Evolutionary conservation across 257 asterid species (phyloP).

Genomic region (Galeopsis tetrahit): DNA sequence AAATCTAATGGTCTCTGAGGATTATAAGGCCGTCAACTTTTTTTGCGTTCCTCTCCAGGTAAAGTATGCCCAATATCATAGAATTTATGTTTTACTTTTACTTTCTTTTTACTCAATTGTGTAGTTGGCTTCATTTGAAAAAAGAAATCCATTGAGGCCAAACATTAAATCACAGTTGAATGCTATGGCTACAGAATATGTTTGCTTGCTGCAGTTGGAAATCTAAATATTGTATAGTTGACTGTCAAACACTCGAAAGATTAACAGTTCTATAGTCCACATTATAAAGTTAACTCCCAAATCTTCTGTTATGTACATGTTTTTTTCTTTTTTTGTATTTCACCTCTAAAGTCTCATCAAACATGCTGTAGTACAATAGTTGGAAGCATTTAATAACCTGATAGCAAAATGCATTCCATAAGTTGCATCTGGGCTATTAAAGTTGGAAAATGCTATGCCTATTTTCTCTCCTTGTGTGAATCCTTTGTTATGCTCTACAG

Average conservation of each 20-base stretch:
- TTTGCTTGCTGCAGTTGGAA: neutral
- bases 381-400: neutral
- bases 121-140: constrained; percentile 22
- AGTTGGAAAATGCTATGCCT: neutral
- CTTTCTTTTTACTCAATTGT: constrained; percentile 2
- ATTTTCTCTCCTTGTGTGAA: neutral
- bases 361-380: neutral
- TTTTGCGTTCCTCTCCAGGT: constrained; percentile 90
- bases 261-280: neutral
- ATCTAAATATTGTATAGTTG: neutral
- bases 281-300: neutral
- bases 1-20: constrained; percentile 61
- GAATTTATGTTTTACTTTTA: neutral
- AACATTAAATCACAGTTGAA: constrained; percentile 4
- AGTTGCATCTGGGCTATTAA: neutral
- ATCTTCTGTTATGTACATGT: neutral
- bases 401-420: neutral
- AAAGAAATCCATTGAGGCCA: neutral
- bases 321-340: neutral
- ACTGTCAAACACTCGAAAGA: neutral
- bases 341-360: neutral
- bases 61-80: constrained; percentile 12
- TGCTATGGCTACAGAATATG: neutral
- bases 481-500: neutral
- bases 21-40: constrained; percentile 79